Percentiles rank a stretch among this genome's conserved stretches.
phyloP scores from a whole-genome alignment of 2,329 filamentous ascomycete species.

The Alternaria triticina region DNA sequence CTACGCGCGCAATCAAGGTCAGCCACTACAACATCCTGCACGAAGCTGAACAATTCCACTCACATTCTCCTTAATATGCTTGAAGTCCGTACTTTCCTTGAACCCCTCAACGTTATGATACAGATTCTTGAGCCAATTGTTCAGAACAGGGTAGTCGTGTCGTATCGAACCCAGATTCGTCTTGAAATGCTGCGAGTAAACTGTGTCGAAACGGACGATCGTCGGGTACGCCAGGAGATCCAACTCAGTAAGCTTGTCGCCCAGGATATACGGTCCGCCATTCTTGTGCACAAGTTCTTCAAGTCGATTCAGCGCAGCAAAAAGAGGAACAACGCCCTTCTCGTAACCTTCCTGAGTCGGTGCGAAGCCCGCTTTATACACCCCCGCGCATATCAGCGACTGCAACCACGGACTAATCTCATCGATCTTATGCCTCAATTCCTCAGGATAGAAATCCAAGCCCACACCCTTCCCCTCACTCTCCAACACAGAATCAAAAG shows the following conservation, averaged over 20 bases:
- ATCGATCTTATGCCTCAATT: slow-evolving; percentile 60
- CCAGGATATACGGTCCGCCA: slow-evolving; percentile 64
- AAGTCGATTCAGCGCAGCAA: slow-evolving; percentile 65
- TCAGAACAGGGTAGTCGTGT: slow-evolving; percentile 65
- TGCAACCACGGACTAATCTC: slow-evolving; percentile 61
- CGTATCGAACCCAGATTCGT: slow-evolving; percentile 68
- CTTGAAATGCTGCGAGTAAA: slow-evolving; percentile 72
- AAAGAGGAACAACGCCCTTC: slow-evolving; percentile 60
- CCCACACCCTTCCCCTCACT: slow-evolving; percentile 29
- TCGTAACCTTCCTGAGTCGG: slow-evolving; percentile 63
- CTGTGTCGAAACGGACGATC: slow-evolving; percentile 64
- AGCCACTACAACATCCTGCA: neutral
- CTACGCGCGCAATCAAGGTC: slow-evolving; percentile 23
- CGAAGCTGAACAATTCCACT: slow-evolving; percentile 18
- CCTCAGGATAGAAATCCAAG: slow-evolving; percentile 61
- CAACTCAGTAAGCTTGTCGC: slow-evolving; percentile 62
- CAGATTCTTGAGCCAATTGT: slow-evolving; percentile 66
- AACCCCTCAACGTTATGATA: slow-evolving; percentile 65
- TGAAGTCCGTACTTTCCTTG: slow-evolving; percentile 67
- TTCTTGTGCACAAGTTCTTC: slow-evolving; percentile 57
- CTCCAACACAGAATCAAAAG: slow-evolving; percentile 58
- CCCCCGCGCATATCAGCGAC: slow-evolving; percentile 63
- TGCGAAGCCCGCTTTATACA: slow-evolving; percentile 69
- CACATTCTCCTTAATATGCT: slow-evolving; percentile 71
- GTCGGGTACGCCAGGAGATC: slow-evolving; percentile 66